Percentiles rank a stretch among this genome's conserved stretches.
Conservation (phyloP, 306 rosid species). For the Parietaria judaica region DNA sequence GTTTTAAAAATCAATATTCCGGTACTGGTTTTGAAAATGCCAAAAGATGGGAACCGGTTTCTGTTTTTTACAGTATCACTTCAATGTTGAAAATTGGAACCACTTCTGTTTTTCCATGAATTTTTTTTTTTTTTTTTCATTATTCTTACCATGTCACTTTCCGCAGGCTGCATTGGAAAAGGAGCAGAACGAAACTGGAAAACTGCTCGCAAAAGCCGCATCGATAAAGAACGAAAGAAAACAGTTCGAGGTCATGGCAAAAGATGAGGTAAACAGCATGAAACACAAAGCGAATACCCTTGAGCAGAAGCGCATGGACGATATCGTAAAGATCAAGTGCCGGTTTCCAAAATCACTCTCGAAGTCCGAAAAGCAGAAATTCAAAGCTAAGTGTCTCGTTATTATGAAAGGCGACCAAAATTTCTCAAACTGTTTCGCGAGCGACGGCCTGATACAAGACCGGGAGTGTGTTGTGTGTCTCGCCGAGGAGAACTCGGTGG, state of each 20-base stretch:
- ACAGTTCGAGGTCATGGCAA: constrained; percentile 25
- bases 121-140: not conserved
- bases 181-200: constrained; percentile 37
- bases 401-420: constrained; percentile 25
- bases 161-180: constrained; percentile 38
- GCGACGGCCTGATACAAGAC: constrained; percentile 40
- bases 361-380: constrained; percentile 7
- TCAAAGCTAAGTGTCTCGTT: constrained; percentile 14
- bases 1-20: no score
- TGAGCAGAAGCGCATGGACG: constrained; percentile 32
- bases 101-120: no score
- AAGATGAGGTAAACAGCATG: constrained; percentile 35
- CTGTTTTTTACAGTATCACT: no score
- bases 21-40: no score
- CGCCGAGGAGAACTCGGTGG: constrained; percentile 52
- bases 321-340: constrained; percentile 35
- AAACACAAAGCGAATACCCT: constrained; percentile 40
- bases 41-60: no score
- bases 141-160: no score
- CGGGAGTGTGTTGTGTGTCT: constrained; percentile 70
- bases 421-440: constrained; percentile 17
- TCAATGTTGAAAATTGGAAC: no score
- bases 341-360: constrained; percentile 28
- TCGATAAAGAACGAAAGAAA: constrained; percentile 39
- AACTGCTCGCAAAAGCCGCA: constrained; percentile 37